Evolutionary conservation across 441 rosid species (phyloP).

Genomic region (Mallotus repandus): DNA sequence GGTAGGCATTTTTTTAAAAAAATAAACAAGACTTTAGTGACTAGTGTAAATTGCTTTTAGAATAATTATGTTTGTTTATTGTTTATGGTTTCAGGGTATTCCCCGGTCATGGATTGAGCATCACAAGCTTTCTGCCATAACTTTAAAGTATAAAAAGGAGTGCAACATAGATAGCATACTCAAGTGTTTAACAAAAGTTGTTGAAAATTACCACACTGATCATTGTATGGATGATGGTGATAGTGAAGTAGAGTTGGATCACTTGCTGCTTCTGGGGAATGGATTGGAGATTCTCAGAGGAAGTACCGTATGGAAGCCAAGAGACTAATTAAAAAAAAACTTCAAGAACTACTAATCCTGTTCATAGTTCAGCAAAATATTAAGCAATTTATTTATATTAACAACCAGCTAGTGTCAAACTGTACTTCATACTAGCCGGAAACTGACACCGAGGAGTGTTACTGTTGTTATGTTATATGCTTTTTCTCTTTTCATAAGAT

Average conservation of each 20-base stretch:
- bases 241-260: conserved; percentile 22
- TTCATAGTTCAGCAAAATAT: neutral
- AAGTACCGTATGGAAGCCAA: conserved; percentile 31
- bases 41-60: too few relatives aligned
- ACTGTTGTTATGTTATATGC: too few relatives aligned
- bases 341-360: too few relatives aligned
- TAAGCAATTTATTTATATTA: too few relatives aligned
- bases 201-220: neutral
- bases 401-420: too few relatives aligned
- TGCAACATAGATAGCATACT: conserved; percentile 29
- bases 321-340: neutral
- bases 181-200: conserved; percentile 30
- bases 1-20: conserved; percentile 24
- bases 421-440: too few relatives aligned
- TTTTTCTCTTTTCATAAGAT: too few relatives aligned
- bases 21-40: too few relatives aligned
- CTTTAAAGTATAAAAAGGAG: conserved; percentile 34
- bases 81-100: too few relatives aligned
- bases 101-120: conserved; percentile 22
- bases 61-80: too few relatives aligned
- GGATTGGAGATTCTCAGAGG: conserved; percentile 32
- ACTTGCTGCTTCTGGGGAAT: conserved; percentile 29
- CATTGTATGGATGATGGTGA: neutral
- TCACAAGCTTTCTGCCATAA: conserved; percentile 30
- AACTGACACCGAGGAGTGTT: too few relatives aligned